Percentiles rank a stretch among this genome's conserved stretches.
Evolutionary conservation across 805 yeast species (phyloP).

Genomic region (Priceomyces castillae): DNA sequence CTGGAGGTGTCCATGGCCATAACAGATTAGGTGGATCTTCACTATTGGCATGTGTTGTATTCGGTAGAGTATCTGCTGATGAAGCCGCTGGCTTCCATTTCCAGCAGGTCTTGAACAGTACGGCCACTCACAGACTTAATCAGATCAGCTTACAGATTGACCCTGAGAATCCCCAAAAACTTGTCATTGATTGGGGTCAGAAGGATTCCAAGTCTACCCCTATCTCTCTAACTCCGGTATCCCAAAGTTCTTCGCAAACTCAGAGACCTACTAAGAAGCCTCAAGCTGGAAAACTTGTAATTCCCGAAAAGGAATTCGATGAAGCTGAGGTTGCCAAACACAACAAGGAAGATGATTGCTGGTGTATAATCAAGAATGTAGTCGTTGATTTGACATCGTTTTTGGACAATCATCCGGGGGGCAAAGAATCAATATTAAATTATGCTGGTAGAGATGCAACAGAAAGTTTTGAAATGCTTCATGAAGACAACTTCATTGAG

Average conservation of each 20-base stretch:
- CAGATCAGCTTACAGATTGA: conserved; percentile 45
- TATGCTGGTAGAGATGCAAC: conserved; percentile 50
- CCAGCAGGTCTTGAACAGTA: conserved; percentile 24
- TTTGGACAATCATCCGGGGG: conserved; percentile 56
- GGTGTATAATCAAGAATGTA: conserved; percentile 51
- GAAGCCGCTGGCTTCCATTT: conserved; percentile 33
- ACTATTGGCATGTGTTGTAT: conserved; percentile 44
- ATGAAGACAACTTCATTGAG: conserved; percentile 53
- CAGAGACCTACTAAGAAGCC: conserved; percentile 1
- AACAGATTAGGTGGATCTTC: conserved; percentile 45
- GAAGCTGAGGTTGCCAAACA: conserved; percentile 48
- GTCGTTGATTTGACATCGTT: conserved; percentile 49
- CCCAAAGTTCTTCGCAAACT: background rate
- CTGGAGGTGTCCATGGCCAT: conserved; percentile 48
- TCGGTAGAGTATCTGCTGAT: conserved; percentile 44
- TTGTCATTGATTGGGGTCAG: conserved; percentile 34
- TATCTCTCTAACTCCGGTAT: conserved; percentile 2
- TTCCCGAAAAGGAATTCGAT: conserved; percentile 50
- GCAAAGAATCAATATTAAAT: conserved; percentile 50
- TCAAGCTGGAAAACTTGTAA: conserved; percentile 22
- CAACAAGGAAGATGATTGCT: conserved; percentile 45
- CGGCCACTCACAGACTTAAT: conserved; percentile 31
- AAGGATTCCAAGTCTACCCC: conserved; percentile 3
- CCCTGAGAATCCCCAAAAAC: conserved; percentile 31
- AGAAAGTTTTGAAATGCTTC: conserved; percentile 51